These are phyloP conservation scores for Penicillium dipodomyicola DNA, from an alignment of 495 filamentous ascomycete species.

Conservation along the genomic window DNA sequence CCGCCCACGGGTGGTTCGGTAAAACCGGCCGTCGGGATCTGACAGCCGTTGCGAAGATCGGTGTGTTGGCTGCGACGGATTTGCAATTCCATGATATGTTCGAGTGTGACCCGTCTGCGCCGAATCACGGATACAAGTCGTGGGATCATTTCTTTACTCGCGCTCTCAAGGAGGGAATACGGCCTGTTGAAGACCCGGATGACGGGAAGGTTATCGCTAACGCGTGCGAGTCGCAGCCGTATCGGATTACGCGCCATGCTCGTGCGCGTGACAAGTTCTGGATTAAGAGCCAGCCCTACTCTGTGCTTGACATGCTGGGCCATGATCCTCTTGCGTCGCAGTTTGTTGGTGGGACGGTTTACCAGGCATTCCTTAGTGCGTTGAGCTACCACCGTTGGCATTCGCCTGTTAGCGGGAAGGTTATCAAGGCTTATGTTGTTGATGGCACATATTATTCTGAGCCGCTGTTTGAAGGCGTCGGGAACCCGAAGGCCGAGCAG, in stretches of 20 bases:
- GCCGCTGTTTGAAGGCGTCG: constrained; percentile 51
- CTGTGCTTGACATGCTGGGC: constrained; percentile 59
- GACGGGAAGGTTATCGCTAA: constrained; percentile 54
- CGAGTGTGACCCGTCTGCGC: constrained; percentile 23
- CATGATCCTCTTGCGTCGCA: constrained; percentile 48
- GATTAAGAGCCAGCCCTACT: constrained; percentile 68
- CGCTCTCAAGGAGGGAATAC: constrained; percentile 48
- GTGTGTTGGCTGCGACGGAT: constrained; percentile 32
- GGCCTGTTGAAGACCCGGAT: constrained; percentile 55
- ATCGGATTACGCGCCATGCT: constrained; percentile 24
- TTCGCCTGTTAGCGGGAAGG: constrained; percentile 56
- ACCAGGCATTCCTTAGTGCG: constrained; percentile 65
- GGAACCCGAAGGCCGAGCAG: constrained; percentile 38
- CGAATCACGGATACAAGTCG: constrained; percentile 57
- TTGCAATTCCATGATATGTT: constrained; percentile 58
- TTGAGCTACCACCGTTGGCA: constrained; percentile 73
- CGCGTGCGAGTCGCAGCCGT: constrained; percentile 61
- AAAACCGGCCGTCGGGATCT: constrained; percentile 31
- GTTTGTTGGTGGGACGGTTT: constrained; percentile 62
- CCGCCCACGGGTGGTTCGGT: constrained; percentile 61
- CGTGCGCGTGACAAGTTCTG: constrained; percentile 53
- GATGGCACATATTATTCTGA: constrained; percentile 70
- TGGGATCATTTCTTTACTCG: constrained; percentile 81
- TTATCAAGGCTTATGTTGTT: constrained; percentile 53
- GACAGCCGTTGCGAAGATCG: constrained; percentile 49